These are phyloP conservation scores for Blastobotrys illinoisensis DNA, from an alignment of 1,139 yeast genomes.

Conservation along the genomic window DNA sequence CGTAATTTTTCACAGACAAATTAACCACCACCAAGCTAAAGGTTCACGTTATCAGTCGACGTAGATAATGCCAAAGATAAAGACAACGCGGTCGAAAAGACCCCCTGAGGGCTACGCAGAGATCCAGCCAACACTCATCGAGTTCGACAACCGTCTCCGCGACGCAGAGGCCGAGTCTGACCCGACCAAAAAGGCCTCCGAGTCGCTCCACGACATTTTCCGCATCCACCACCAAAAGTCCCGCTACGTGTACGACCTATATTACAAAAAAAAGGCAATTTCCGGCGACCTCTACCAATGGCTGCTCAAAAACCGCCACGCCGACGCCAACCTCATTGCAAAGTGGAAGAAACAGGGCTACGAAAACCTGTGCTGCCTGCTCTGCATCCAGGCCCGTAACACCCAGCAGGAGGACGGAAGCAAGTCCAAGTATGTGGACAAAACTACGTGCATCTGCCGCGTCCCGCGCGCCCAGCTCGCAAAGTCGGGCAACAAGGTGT, in stretches of 20 bases:
- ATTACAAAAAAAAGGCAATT: conserved; percentile 64
- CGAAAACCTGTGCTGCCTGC: conserved; percentile 77
- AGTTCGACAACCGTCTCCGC: conserved; percentile 56
- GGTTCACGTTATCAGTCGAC: too few relatives aligned
- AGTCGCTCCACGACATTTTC: conserved; percentile 67
- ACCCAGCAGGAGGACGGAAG: conserved; percentile 41
- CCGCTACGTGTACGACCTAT: conserved; percentile 68
- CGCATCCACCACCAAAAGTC: conserved; percentile 70
- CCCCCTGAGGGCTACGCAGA: conserved; percentile 76
- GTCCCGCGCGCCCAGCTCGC: conserved; percentile 57
- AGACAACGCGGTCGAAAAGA: conserved; percentile 40
- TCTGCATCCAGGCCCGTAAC: conserved; percentile 62
- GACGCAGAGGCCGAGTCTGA: conserved; percentile 31
- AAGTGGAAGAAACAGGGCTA: conserved; percentile 92
- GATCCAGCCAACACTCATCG: conserved; percentile 63
- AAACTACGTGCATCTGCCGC: conserved; percentile 74
- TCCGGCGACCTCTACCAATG: conserved; percentile 69
- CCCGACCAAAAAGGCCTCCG: conserved; percentile 34
- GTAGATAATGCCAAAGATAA: conserved; percentile 40
- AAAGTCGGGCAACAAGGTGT: conserved; percentile 27
- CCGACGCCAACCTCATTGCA: conserved; percentile 68
- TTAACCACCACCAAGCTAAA: too few relatives aligned
- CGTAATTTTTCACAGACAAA: conserved; percentile 2
- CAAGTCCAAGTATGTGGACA: not conserved
- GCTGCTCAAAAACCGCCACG: conserved; percentile 62